These are phyloP conservation scores for Sutorius eximius DNA, from an alignment of 1,284 basidiomycete genomes.

Conservation along the genomic window DNA sequence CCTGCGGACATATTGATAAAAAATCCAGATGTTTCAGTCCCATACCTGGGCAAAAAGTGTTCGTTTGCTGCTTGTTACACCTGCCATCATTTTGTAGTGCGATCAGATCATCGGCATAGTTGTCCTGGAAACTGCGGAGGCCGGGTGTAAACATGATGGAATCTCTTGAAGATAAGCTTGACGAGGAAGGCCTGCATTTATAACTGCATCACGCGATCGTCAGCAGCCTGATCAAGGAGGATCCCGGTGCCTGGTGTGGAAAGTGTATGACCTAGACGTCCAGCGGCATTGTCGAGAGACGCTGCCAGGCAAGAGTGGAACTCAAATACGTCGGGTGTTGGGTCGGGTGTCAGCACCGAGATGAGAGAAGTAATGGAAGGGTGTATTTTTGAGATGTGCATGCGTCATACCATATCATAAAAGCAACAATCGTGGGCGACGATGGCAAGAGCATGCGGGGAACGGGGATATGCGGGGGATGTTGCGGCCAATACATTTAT, in stretches of 20 bases:
- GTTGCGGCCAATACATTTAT: constrained; percentile 39
- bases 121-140: constrained; percentile 18
- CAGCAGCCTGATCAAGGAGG: neutral
- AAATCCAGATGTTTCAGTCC: neutral
- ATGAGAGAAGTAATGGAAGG: constrained; percentile 17
- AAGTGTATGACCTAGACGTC: neutral
- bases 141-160: constrained; percentile 14
- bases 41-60: constrained; percentile 28
- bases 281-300: neutral
- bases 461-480: constrained; percentile 21
- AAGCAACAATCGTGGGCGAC: constrained; percentile 33
- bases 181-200: neutral
- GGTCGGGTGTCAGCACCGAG: neutral
- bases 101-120: constrained; percentile 29
- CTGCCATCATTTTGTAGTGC: constrained; percentile 29
- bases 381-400: constrained; percentile 38
- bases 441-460: constrained; percentile 25
- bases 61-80: constrained; percentile 31
- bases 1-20: no score
- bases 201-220: neutral
- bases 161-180: no score
- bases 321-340: neutral
- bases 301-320: neutral
- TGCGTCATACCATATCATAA: constrained; percentile 44
- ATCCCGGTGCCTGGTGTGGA: neutral